Base-by-base conservation (phyloP, 78 protist species). In the Dictyostelium capitatum region DNA sequence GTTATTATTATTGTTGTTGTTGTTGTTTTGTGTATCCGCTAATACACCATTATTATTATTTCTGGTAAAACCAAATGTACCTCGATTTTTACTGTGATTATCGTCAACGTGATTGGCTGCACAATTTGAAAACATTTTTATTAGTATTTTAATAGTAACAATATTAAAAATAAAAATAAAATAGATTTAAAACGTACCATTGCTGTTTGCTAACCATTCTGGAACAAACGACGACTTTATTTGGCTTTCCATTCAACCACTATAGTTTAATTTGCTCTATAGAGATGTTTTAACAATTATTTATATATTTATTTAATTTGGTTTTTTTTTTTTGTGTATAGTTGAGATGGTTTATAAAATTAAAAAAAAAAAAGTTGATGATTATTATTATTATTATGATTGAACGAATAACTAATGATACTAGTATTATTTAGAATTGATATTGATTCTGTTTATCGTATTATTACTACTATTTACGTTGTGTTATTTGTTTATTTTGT, bases 171-270 rank as follows among this genome's bases (percentile, higher is more conserved):
- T 1, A 46, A 32, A 32, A 30, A 0, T 53, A 19, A 32, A 25
- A 11, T 17, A 32, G 1, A 53, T 17, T 6, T 6, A 37, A 32
- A 3, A 32, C n/a, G 0, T 79, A 51, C 54, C 9, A 28, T n/a
- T 46, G 56, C 11, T 57, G 5, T 43, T 25, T 4, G 37, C 73
- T 59, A 74, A 62, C 92, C 92, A 84, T 64, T 84, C 83, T 43
- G 92, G 92, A 12, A 84, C 77, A 78, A 84, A 84, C 28, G 91
- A 25, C 57, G 83, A 79, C 37, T 51, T 56, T 32, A 67, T 32
- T 67, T 20, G 67, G 37, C 32, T 67, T 20, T 48, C 82, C 82
- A 28, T 37, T 75, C 53, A 30, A 62, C 70, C 70, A 62, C 32
- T 62, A 62, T 62, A 37, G 43, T 25, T 4, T 25, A 62, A 23